phyloP scores from a whole-genome alignment of 176 grass and related monocot genomes.

The Avena insularis region DNA sequence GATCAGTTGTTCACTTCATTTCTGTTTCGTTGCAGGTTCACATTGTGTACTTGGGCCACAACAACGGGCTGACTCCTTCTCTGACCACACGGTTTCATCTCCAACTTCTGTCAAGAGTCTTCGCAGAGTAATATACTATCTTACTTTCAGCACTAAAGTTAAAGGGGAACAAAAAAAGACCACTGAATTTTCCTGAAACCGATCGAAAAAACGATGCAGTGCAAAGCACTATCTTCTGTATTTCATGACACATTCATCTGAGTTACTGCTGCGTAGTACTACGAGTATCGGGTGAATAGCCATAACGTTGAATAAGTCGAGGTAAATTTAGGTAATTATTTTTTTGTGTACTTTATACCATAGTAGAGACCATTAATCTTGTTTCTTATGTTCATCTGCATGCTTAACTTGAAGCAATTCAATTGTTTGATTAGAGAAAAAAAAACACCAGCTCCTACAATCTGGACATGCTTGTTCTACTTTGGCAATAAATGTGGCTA shows the following conservation, averaged over 20 bases:
- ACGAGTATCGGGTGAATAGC: not conserved
- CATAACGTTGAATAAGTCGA: not conserved
- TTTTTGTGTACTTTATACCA: not conserved
- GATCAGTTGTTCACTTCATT: conserved; percentile 38
- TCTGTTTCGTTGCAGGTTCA: conserved; percentile 73
- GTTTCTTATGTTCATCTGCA: conserved; percentile 18
- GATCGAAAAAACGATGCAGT: not conserved
- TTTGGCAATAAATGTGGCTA: conserved; percentile 28
- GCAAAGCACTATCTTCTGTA: not conserved
- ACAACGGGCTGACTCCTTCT: conserved; percentile 58
- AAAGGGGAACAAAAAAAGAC: not conserved
- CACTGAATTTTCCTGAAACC: conserved; percentile 10
- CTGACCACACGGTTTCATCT: conserved; percentile 74
- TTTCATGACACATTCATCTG: not conserved
- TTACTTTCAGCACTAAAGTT: conserved; percentile 5
- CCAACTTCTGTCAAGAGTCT: conserved; percentile 77
- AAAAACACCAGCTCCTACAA: no score
- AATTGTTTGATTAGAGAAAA: not conserved
- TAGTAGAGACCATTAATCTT: not conserved
- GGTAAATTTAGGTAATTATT: not conserved
- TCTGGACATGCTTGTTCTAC: not conserved
- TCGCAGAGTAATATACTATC: conserved; percentile 63
- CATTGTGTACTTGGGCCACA: conserved; percentile 91
- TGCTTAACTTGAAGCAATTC: conserved; percentile 11
- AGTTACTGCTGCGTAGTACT: not conserved